Evolutionary conservation across 225 moss, liverwort and hornwort species (phyloP), one percentile per base, ranked within the genome.

Genomic region (Pseudoscleropodium purum): DNA sequence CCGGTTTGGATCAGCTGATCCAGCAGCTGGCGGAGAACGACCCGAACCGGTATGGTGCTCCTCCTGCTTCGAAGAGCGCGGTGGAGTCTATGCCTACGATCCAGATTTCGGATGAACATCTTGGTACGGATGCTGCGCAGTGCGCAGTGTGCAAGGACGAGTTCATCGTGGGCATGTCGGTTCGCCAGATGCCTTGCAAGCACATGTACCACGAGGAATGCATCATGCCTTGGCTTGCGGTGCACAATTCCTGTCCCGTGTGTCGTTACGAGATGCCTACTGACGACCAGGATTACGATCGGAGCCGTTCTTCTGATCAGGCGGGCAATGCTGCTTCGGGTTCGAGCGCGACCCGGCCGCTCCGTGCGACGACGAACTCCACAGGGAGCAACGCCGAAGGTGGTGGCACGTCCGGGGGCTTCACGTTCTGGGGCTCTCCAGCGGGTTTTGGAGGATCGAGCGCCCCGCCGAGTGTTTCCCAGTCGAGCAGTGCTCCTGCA

Each of bases 131-230:
- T 90, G 95, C 98, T 31, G 97, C 97, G 18, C 98, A 97, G 91
- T 98, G 98, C 86, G 98, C 98, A 27, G 98, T 98, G 85, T 98
- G 98, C 92, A 98, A 98, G 93, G 98, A 98, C 87, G 98, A 98
- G 92, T 98, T 98, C 93, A 95, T 95, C 90, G 77, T 98, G 63
- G 95, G 95, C 34, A 93, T 90, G 41, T 84, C 90, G 5, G 98
- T 96, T 89, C 92, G 97, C 88, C 96, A 97, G 95, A 98, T 98
- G 98, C 98, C 98, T 39, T 98, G 98, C 91, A 98, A 96, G 95
- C 98, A 98, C 91, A 96, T 97, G 98, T 98, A 98, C 91, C 98
- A 98, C 88, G 87, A 92, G 81, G 98, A 98, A 59, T 98, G 98
- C 94, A 98, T 98, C 86, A 85, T 98, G 84, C 98, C 98, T 61